These are phyloP conservation scores for Quercus wislizeni DNA, from an alignment of 306 rosid species.

Conservation along the genomic window DNA sequence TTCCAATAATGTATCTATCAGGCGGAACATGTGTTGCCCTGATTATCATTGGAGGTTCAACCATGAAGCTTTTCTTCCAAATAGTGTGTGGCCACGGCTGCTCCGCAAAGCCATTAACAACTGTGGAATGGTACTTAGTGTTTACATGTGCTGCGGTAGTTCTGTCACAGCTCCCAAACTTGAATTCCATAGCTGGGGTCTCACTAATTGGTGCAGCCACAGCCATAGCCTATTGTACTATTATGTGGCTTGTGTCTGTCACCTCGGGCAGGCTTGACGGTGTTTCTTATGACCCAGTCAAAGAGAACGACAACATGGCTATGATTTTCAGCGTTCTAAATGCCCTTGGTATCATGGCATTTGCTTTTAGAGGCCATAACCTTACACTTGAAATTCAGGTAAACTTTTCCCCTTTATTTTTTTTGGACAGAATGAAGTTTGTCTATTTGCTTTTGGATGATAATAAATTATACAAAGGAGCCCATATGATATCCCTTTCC, in stretches of 20 bases:
- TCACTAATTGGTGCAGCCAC: constrained; percentile 49
- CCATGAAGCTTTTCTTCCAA: constrained; percentile 24
- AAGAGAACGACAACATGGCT: background rate
- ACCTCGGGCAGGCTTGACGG: constrained; percentile 35
- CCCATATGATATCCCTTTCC: too few species aligned
- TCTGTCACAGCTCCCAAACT: constrained; percentile 46
- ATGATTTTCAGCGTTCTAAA: constrained; percentile 34
- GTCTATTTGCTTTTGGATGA: too few species aligned
- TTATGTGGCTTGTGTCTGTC: constrained; percentile 43
- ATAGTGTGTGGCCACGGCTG: background rate
- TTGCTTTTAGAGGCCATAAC: constrained; percentile 62
- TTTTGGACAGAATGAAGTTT: too few species aligned
- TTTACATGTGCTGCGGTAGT: constrained; percentile 41
- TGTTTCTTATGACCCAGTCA: constrained; percentile 39
- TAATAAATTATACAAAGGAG: too few species aligned
- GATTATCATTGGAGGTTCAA: constrained; percentile 42
- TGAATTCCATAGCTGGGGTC: constrained; percentile 53
- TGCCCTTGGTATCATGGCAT: constrained; percentile 54
- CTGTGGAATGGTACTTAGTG: constrained; percentile 44
- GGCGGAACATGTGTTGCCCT: constrained; percentile 42
- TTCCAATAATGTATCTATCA: constrained; percentile 44
- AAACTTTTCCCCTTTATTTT: background rate
- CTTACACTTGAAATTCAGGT: constrained; percentile 63
- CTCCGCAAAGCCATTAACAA: constrained; percentile 20
- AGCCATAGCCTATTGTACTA: constrained; percentile 41